phyloP scores from a whole-genome alignment of 1,139 yeast species.

The Yamadazyma taylorii region DNA sequence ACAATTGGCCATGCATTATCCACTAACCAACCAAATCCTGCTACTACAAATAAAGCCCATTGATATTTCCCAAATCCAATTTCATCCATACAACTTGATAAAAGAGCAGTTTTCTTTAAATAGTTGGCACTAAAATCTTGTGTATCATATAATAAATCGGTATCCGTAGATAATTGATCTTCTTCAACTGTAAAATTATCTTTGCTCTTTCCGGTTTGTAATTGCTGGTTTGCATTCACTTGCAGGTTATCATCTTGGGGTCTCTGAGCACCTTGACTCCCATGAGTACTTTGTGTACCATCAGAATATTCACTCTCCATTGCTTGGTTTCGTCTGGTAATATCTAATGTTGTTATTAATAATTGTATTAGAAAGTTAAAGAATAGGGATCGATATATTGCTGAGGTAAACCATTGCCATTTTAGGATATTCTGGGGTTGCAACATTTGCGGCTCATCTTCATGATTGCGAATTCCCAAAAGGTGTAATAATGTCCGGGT shows the following conservation, averaged over 20 bases:
- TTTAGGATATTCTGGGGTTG: no score
- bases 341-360: no score
- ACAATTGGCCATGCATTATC: constrained; percentile 48
- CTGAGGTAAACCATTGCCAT: no score
- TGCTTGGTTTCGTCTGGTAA: no score
- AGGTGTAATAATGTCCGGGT: no score
- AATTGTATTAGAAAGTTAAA: no score
- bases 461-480: no score
- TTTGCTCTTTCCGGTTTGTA: neutral
- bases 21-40: constrained; percentile 47
- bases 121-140: constrained; percentile 21
- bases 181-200: constrained; percentile 1
- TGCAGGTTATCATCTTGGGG: neutral
- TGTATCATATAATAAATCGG: constrained; percentile 11
- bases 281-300: no score
- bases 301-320: no score
- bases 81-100: constrained; percentile 37
- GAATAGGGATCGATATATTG: no score
- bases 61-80: constrained; percentile 47
- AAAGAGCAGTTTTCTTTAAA: constrained; percentile 33
- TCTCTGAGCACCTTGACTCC: no score
- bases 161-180: constrained; percentile 4
- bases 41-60: constrained; percentile 39
- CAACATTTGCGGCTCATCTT: no score
- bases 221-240: neutral